Conservation (phyloP, 2,329 filamentous ascomycete genomes). For the Diaporthe sp. region DNA sequence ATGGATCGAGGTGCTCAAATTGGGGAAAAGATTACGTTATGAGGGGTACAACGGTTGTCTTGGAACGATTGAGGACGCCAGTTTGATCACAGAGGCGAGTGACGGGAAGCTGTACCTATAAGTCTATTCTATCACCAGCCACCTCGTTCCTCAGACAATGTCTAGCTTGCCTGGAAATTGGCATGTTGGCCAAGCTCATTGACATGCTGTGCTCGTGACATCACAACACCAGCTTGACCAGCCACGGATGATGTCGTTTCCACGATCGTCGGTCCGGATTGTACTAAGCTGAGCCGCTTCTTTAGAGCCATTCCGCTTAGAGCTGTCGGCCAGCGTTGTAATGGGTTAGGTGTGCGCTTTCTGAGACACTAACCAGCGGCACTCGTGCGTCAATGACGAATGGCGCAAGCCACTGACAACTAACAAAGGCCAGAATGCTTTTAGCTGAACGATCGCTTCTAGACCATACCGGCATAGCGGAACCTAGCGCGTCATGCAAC, state of each 20-base stretch:
- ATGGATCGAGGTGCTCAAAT: background rate
- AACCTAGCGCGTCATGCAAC: constrained; percentile 31
- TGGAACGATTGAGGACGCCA: background rate
- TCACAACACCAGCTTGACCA: constrained; percentile 20
- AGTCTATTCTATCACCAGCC: background rate
- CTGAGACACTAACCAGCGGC: constrained; percentile 29
- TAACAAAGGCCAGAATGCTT: background rate
- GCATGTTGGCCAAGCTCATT: constrained; percentile 16
- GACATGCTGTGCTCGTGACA: constrained; percentile 27
- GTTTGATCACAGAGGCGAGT: background rate
- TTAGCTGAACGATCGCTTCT: constrained; percentile 21
- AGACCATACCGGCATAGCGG: constrained; percentile 26
- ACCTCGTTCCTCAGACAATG: background rate
- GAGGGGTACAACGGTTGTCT: too few relatives aligned
- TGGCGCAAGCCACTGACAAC: constrained; percentile 26
- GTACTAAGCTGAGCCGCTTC: constrained; percentile 33
- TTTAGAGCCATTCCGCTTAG: constrained; percentile 1
- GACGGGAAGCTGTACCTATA: constrained; percentile 2
- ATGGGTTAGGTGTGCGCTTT: constrained; percentile 21
- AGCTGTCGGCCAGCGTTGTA: constrained; percentile 11
- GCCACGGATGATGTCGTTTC: constrained; percentile 3
- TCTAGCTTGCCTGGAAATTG: background rate
- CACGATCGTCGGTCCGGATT: background rate
- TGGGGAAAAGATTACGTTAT: background rate
- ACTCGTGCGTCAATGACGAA: constrained; percentile 35